Evolutionary conservation across 2,329 filamentous ascomycete genomes (phyloP).

Genomic region (Talaromyces sp.): DNA sequence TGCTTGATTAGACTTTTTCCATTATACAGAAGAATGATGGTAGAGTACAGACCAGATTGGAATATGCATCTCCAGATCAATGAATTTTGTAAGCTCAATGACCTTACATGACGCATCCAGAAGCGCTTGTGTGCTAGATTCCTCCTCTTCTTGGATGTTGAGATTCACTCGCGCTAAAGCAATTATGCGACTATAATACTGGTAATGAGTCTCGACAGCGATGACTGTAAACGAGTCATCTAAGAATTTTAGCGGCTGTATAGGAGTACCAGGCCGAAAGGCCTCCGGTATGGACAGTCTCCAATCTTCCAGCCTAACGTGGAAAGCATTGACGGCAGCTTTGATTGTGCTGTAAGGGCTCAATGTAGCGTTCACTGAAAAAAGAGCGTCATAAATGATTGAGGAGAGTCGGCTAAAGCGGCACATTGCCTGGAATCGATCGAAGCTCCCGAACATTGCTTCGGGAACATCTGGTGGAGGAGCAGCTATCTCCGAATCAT

Average conservation of each 20-base stretch:
- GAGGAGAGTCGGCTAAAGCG: constrained; percentile 27
- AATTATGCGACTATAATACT: background rate
- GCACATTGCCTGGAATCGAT: constrained; percentile 29
- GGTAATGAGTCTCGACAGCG: background rate
- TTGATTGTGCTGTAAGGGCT: background rate
- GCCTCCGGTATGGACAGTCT: background rate
- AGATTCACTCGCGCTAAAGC: too few species aligned
- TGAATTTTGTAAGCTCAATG: too few species aligned
- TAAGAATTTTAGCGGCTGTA: background rate
- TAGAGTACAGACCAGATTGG: background rate
- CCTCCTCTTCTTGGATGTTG: too few species aligned
- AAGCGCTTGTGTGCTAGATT: too few species aligned
- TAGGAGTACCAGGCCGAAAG: background rate
- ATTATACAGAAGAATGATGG: background rate
- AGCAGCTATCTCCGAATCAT: constrained; percentile 33
- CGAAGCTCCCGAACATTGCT: constrained; percentile 23
- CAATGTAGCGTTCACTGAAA: constrained; percentile 26
- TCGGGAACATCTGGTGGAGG: constrained; percentile 28
- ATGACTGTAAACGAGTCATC: background rate
- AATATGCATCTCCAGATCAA: too few species aligned
- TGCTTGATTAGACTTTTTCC: background rate
- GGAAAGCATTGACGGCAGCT: background rate
- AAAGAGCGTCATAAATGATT: constrained; percentile 25
- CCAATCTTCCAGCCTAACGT: background rate
- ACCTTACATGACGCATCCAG: too few species aligned